Evolutionary conservation across 768 basidiomycete species (phyloP).

Genomic region (Termitomyces eurrhizus): DNA sequence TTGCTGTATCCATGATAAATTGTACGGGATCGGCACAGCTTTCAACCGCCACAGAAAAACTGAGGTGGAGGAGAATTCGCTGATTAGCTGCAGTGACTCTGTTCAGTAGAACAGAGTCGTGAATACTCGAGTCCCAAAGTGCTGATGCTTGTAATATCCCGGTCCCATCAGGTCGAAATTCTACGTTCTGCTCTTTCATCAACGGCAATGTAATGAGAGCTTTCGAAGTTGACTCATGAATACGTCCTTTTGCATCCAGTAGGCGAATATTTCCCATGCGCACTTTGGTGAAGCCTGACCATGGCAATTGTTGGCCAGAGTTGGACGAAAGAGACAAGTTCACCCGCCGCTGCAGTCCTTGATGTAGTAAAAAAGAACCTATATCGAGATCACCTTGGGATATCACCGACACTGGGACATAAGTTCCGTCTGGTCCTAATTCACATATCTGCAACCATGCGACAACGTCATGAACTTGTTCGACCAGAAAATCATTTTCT

Average conservation of each 20-base stretch:
- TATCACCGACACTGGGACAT: slow-evolving; percentile 78
- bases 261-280: slow-evolving; percentile 81
- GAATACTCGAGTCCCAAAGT: slow-evolving; percentile 92
- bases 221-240: slow-evolving; percentile 76
- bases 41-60: slow-evolving; percentile 78
- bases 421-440: slow-evolving; percentile 79
- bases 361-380: slow-evolving; percentile 85
- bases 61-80: slow-evolving; percentile 73
- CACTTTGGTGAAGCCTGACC: slow-evolving; percentile 75
- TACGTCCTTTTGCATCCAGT: slow-evolving; percentile 76
- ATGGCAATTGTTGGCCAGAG: slow-evolving; percentile 86
- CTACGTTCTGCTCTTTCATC: slow-evolving; percentile 64
- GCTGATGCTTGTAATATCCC: slow-evolving; percentile 65
- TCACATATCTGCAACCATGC: slow-evolving; percentile 86
- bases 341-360: slow-evolving; percentile 88
- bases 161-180: slow-evolving; percentile 84
- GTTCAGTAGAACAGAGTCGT: slow-evolving; percentile 83
- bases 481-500: slow-evolving; percentile 86
- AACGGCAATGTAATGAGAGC: slow-evolving; percentile 70
- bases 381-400: slow-evolving; percentile 73
- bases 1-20: slow-evolving; percentile 83
- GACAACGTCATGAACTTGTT: slow-evolving; percentile 88
- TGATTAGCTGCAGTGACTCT: slow-evolving; percentile 76
- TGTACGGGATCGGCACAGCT: slow-evolving; percentile 82
- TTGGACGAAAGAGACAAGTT: slow-evolving; percentile 75